A percentile compares a stretch with the other conserved stretches of the same genome.
Conservation (phyloP, 192 early-diverging fungal genomes). For the Gamsiella multidivaricata region DNA sequence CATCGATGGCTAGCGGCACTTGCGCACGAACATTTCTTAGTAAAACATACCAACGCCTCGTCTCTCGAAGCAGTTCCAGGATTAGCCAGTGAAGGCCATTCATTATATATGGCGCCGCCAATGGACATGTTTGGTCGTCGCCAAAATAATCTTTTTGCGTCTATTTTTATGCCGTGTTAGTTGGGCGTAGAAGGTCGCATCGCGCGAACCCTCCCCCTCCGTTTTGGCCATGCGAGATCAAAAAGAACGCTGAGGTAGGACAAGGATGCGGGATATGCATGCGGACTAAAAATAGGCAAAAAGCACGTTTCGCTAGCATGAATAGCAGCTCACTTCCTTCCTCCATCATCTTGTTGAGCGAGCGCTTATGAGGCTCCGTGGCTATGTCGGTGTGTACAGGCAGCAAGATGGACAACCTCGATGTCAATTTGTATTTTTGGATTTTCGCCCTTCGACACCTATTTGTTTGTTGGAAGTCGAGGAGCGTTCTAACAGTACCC, state of each 20-base stretch:
- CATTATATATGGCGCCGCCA: too few relatives aligned
- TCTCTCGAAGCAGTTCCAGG: too few relatives aligned
- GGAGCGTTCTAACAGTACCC: constrained; percentile 4
- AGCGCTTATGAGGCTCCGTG: not conserved
- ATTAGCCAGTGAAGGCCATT: too few relatives aligned
- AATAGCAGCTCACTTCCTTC: not conserved
- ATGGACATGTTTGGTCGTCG: not conserved
- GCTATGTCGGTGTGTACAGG: too few relatives aligned
- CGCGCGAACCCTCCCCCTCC: too few relatives aligned
- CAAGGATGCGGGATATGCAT: not conserved
- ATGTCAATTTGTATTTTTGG: constrained; percentile 45
- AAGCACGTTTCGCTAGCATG: not conserved
- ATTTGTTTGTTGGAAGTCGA: too few relatives aligned
- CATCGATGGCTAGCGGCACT: too few relatives aligned
- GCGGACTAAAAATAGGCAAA: not conserved
- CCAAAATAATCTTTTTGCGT: not conserved
- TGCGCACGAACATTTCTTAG: too few relatives aligned
- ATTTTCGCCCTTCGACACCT: constrained; percentile 49
- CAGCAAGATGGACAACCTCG: not conserved
- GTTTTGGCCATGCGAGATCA: not conserved
- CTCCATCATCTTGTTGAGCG: not conserved
- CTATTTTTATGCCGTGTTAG: not conserved
- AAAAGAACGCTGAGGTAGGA: not conserved
- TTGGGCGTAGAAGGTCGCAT: too few relatives aligned
- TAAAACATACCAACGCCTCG: too few relatives aligned